Evolutionary conservation across 768 basidiomycete species (phyloP).

Genomic region (Mycena rebaudengoi): DNA sequence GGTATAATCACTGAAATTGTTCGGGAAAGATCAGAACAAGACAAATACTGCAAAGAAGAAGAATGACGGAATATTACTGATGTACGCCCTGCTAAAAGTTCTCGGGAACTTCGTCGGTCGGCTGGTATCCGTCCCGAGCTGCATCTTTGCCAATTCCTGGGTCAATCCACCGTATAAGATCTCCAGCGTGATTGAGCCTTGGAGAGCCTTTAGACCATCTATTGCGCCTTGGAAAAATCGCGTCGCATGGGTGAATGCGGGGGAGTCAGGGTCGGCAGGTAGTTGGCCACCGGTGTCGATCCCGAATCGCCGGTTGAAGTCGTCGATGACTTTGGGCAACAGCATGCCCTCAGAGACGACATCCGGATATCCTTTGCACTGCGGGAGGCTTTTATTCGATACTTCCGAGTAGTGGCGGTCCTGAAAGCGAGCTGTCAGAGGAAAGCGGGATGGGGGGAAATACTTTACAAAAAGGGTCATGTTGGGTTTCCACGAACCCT

Average conservation of each 20-base stretch:
- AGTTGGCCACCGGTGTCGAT: constrained; percentile 16
- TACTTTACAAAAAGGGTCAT: constrained; percentile 34
- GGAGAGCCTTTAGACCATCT: constrained; percentile 32
- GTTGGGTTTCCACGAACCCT: constrained; percentile 36
- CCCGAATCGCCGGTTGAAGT: constrained; percentile 30
- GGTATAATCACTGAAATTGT: constrained; percentile 39
- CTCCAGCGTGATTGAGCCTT: constrained; percentile 35
- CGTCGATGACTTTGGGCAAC: constrained; percentile 27
- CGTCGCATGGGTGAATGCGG: constrained; percentile 31
- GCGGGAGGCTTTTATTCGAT: not conserved
- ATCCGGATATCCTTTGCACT: constrained; percentile 24
- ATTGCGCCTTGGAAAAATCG: constrained; percentile 39
- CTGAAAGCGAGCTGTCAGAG: not conserved
- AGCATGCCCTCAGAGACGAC: constrained; percentile 25
- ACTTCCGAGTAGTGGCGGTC: constrained; percentile 16
- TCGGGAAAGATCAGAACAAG: not conserved
- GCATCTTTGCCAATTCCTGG: constrained; percentile 39
- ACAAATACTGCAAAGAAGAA: not conserved
- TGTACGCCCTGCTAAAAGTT: constrained; percentile 42
- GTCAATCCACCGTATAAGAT: constrained; percentile 41
- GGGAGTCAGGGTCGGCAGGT: constrained; percentile 25
- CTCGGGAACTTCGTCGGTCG: constrained; percentile 39
- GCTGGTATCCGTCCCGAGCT: constrained; percentile 29
- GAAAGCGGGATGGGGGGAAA: too few relatives aligned
- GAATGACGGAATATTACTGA: constrained; percentile 45